A percentile compares a stretch with the other conserved stretches of the same genome.
phyloP scores from a whole-genome alignment of 1,139 yeast species.

The Chernovozyma sophiae-reginae region DNA sequence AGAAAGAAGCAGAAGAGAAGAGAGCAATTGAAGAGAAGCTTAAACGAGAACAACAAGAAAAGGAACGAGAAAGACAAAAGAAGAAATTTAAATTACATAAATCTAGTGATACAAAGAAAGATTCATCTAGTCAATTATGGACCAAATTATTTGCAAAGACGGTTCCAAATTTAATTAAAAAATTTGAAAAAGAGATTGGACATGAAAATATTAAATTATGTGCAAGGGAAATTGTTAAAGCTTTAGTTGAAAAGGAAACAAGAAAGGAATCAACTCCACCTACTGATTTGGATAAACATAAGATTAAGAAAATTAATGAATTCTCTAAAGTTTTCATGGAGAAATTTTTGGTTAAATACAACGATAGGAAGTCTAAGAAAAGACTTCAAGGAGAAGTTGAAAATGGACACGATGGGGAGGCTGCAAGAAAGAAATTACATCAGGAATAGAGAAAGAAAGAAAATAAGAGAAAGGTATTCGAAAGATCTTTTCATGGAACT shows the following conservation, averaged over 20 bases:
- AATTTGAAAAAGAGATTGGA: conserved; percentile 63
- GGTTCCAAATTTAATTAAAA: conserved; percentile 76
- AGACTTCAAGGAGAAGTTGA: not conserved
- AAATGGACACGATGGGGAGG: too few relatives aligned
- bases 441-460: too few relatives aligned
- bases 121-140: conserved; percentile 39
- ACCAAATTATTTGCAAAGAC: conserved; percentile 61
- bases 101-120: not conserved
- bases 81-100: not conserved
- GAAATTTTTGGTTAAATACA: conserved; percentile 57
- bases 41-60: conserved; percentile 7
- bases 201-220: conserved; percentile 72
- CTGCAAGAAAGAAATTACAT: too few relatives aligned
- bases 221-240: conserved; percentile 71
- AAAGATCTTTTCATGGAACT: too few relatives aligned
- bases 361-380: conserved; percentile 6
- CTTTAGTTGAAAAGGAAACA: conserved; percentile 61
- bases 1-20: conserved; percentile 24
- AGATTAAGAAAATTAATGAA: conserved; percentile 62
- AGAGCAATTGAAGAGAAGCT: conserved; percentile 12
- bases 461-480: too few relatives aligned
- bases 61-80: conserved; percentile 7
- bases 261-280: conserved; percentile 48
- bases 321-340: conserved; percentile 70
- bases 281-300: conserved; percentile 54